These are phyloP conservation scores for Wickerhamomyces sp. DNA, from an alignment of 1,139 yeast genomes.

Conservation along the genomic window DNA sequence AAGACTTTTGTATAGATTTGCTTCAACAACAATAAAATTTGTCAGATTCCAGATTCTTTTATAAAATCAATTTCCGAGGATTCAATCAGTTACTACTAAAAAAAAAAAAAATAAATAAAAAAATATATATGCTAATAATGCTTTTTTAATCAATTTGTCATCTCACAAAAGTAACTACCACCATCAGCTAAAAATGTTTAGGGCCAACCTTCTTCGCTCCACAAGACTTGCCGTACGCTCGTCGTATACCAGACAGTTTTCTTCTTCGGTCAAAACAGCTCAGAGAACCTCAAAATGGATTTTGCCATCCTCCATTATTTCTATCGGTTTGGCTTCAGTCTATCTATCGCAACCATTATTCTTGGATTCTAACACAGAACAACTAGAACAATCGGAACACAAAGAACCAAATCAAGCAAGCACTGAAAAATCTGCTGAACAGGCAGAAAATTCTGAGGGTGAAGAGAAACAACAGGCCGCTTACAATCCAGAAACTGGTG, in stretches of 20 bases:
- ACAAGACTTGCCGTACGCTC: constrained; percentile 4
- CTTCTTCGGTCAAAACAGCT: constrained; percentile 6
- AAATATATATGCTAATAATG: not conserved
- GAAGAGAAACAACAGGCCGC: constrained; percentile 50
- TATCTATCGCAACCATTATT: constrained; percentile 17
- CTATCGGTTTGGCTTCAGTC: constrained; percentile 14
- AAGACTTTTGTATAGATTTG: too few species aligned
- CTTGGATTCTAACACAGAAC: constrained; percentile 14
- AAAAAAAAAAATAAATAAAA: not conserved
- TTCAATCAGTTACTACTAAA: too few species aligned
- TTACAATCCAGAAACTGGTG: constrained; percentile 95
- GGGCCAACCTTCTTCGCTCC: constrained; percentile 6
- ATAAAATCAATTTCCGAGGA: too few species aligned
- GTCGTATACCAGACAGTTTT: constrained; percentile 10
- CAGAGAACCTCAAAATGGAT: constrained; percentile 11
- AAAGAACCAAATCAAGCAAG: not conserved
- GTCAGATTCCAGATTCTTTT: too few species aligned
- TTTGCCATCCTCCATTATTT: constrained; percentile 13
- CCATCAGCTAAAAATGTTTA: constrained; percentile 9
- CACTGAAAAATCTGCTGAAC: constrained; percentile 1
- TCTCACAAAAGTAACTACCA: not conserved
- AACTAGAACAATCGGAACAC: not conserved
- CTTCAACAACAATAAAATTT: too few species aligned
- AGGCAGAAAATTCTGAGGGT: not conserved
- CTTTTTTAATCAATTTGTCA: constrained; percentile 2